Evolutionary conservation across 441 rosid species (phyloP).

Genomic region (Jatropha podagrica): DNA sequence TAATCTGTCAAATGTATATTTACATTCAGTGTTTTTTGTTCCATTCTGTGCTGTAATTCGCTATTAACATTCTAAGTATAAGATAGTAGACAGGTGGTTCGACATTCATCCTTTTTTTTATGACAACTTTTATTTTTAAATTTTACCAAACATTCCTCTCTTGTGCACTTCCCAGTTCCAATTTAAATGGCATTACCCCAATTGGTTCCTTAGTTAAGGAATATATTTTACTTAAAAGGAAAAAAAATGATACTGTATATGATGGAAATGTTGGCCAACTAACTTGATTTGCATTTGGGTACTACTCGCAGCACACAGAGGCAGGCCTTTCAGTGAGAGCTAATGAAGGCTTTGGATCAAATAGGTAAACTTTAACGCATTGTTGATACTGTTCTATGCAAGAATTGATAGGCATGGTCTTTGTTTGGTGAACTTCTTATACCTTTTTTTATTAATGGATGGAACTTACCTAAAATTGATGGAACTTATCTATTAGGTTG

Average conservation of each 20-base stretch:
- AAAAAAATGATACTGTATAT: background rate
- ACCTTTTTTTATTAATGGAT: background rate
- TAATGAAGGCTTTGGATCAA: constrained; percentile 76
- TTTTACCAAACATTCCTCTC: background rate
- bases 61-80: background rate
- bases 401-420: background rate
- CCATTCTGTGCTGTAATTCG: background rate
- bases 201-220: background rate
- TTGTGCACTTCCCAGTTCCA: background rate
- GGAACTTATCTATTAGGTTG: constrained; percentile 48
- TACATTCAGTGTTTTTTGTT: background rate
- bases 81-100: background rate
- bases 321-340: constrained; percentile 79
- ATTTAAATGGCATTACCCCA: background rate
- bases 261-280: constrained; percentile 20
- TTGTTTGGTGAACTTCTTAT: background rate
- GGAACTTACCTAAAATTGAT: constrained; percentile 7
- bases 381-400: constrained; percentile 12
- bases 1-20: constrained; percentile 11
- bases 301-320: constrained; percentile 64
- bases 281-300: constrained; percentile 25
- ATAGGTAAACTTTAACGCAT: constrained; percentile 51
- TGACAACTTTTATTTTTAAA: background rate
- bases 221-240: background rate
- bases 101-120: background rate